Percentiles rank a stretch among this genome's conserved stretches.
Conservation (phyloP, 257 asterid genomes). For the Solanum paucissectum region DNA sequence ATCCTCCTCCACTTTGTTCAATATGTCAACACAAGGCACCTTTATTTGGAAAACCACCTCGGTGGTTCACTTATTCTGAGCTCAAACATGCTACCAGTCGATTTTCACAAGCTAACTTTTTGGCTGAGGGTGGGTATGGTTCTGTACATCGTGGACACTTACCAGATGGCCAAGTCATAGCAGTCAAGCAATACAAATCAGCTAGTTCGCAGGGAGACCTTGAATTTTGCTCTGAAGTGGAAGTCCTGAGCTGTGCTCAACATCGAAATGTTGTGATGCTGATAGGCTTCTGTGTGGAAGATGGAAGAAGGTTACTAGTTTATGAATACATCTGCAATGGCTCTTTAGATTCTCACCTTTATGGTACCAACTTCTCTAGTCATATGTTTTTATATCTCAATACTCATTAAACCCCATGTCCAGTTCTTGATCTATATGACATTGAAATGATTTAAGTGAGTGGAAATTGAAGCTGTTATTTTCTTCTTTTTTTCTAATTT, state of each 20-base stretch:
- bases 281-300: conserved; percentile 84
- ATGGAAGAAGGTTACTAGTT: conserved; percentile 55
- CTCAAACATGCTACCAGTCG: conserved; percentile 62
- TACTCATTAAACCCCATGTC: background rate
- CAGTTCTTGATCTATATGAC: background rate
- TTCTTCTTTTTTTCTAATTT: background rate
- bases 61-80: conserved; percentile 59
- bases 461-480: background rate
- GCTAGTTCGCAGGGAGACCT: conserved; percentile 85
- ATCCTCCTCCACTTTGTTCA: conserved; percentile 87
- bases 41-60: conserved; percentile 59
- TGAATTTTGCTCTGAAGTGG: conserved; percentile 87
- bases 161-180: conserved; percentile 61
- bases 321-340: conserved; percentile 87
- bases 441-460: background rate
- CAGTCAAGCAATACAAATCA: conserved; percentile 70
- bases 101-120: conserved; percentile 56
- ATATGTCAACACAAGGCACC: conserved; percentile 73
- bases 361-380: conserved; percentile 33
- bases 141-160: conserved; percentile 75
- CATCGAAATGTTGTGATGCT: conserved; percentile 88
- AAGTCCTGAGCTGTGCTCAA: conserved; percentile 87
- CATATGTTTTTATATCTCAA: background rate
- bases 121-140: conserved; percentile 95
- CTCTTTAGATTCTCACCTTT: conserved; percentile 76